phyloP scores from a whole-genome alignment of 2,329 filamentous ascomycete genomes.

The Fusarium falciforme region DNA sequence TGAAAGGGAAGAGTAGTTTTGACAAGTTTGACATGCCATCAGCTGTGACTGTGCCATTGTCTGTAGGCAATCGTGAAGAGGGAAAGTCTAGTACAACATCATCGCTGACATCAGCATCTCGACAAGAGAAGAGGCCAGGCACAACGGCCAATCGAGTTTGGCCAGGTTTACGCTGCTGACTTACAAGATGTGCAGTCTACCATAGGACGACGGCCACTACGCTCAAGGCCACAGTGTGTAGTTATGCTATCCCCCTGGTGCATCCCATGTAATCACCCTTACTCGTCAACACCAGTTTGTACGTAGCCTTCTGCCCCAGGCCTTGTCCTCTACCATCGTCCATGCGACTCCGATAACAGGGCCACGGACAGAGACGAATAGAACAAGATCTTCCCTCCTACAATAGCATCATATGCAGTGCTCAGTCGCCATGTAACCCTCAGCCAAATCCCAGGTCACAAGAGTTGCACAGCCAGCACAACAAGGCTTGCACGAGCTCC shows the following conservation, averaged over 20 bases:
- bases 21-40: neutral
- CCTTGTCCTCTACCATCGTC: neutral
- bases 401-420: neutral
- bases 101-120: neutral
- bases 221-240: neutral
- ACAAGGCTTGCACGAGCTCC: neutral
- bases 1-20: neutral
- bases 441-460: neutral
- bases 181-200: neutral
- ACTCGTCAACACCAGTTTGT: neutral
- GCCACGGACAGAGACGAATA: neutral
- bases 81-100: neutral
- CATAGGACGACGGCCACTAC: neutral
- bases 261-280: too few species aligned
- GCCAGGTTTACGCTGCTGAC: neutral
- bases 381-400: neutral
- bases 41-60: neutral
- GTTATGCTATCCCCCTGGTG: neutral
- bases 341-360: neutral
- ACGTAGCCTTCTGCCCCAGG: neutral
- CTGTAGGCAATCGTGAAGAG: neutral
- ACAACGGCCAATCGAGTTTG: neutral
- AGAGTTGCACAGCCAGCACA: neutral
- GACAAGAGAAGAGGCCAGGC: neutral
- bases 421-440: neutral